Evolutionary conservation across 2,329 filamentous ascomycete species (phyloP).

Genomic region (Pseudocercospora vitis): DNA sequence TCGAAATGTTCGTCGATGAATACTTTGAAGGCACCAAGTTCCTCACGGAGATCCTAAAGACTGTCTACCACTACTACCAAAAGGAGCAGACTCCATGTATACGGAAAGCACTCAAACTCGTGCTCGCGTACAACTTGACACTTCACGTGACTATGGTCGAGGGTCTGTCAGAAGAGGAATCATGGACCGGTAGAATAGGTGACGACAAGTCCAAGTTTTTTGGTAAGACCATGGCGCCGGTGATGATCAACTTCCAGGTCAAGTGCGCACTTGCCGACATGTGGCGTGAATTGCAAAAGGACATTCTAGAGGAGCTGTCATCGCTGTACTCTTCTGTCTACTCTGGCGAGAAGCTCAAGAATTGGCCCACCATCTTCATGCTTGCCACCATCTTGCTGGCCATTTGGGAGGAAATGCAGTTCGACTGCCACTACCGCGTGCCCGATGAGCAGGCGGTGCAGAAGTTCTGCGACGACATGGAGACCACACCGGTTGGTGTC

Average conservation of each 20-base stretch:
- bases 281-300: slow-evolving; percentile 97
- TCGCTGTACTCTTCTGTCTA: slow-evolving; percentile 95
- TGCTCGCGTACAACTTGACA: slow-evolving; percentile 93
- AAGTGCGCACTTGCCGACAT: slow-evolving; percentile 96
- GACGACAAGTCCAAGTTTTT: slow-evolving; percentile 83
- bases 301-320: slow-evolving; percentile 91
- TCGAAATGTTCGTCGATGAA: slow-evolving; percentile 91
- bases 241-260: slow-evolving; percentile 99
- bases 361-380: slow-evolving; percentile 99
- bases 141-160: slow-evolving; percentile 93
- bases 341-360: slow-evolving; percentile 94
- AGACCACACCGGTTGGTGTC: slow-evolving; percentile 90
- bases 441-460: slow-evolving; percentile 80
- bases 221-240: slow-evolving; percentile 86
- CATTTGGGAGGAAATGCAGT: slow-evolving; percentile 99
- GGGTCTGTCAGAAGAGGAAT: slow-evolving; percentile 77
- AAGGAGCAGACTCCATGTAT: slow-evolving; percentile 87
- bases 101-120: slow-evolving; percentile 91
- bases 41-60: slow-evolving; percentile 94
- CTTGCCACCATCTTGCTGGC: slow-evolving; percentile 87
- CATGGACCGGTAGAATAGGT: slow-evolving; percentile 77
- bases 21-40: slow-evolving; percentile 96
- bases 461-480: slow-evolving; percentile 97
- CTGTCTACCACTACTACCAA: slow-evolving; percentile 86
- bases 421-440: slow-evolving; percentile 94